Evolutionary conservation across 257 asterid species (phyloP), one percentile per base, ranked within the genome.

Genomic region (Penstemon eatonii): DNA sequence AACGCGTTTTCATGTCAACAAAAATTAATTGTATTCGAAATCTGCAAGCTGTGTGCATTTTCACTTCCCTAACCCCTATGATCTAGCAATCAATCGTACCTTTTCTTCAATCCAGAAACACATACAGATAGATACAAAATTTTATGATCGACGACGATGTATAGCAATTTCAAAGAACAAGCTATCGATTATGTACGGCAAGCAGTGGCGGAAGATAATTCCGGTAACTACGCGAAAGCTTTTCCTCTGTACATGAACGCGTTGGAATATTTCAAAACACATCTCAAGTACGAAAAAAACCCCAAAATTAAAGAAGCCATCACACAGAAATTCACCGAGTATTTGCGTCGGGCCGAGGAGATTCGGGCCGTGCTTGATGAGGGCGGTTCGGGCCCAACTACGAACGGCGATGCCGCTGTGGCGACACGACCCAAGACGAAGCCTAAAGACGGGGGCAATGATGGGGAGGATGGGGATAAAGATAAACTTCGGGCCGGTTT

Each of bases 341-440:
- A 94, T 71, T 76, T 94, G 76, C 92, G 97, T 25, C 90, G 99
- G 25, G 99, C 99, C 0, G 99, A 94, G 89, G 99, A 94, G 91
- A 94, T 94, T 71, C 85, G 97, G 46, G 89, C 95, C 13, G 96
- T 87, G 19, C 71, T 91, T 25, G 99, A 89, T 47, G 99, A 91
- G 58, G 99, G 99, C 19, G 96, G 97, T 5, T 76, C 95, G 2
- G 96, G 95, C 0, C 87, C 89, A 3, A 82, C 85, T 7, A 65
- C 89, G 0, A 90, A 87, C 38, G 97, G 99, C 3, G 99, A 90
- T 65, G 92, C 96, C 4, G 97, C 97, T 0, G 96, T 93, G 76
- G 92, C 88, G 2, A 76, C 97, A 47, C 71, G 87, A 67, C 97
- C 97, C 7, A 93, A 88, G 83, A 75, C 81, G 47, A 93, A 90